Base-by-base conservation (phyloP, 306 rosid genomes). In the Arachis hypogaea region DNA sequence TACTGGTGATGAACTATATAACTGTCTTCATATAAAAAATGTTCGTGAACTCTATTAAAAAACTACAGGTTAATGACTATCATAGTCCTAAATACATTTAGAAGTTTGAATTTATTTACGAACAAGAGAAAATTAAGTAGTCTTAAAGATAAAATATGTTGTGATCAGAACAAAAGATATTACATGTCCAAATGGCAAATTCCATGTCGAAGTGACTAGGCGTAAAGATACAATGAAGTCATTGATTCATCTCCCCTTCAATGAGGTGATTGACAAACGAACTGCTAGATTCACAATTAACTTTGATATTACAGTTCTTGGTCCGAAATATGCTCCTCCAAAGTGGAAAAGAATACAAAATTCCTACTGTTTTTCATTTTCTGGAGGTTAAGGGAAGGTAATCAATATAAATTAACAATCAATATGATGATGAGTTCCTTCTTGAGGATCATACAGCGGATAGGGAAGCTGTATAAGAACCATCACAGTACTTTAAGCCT, bases 401-500 rank as follows among this genome's bases (percentile, higher is more conserved):
- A 49, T 54, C 56, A 58, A 58, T 56, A 70, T 64, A 78, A 82
- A 65, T 69, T 52, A 60, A 42, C 38, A 47, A 60, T 70, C 78
- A 68, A 14, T 4, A 40, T 4, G 61, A 82, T 44, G 64, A 45
- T 49, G 71, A 74, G 82, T 22, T 63, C 9, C 45, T 63, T 56
- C 59, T 47, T 72, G 43, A 57, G 11, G 46, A 68, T 82, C 62
- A 82, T 63, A 66, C 69, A 60, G 69, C 69, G 36, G 78, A 78
- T 2, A 82, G 58, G 4, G 81, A 78, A 75, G 86, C 81, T 46
- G 71, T 70, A 71, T 78, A 82, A 59, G 81, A 82, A 11, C 69
- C 83, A 75, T 82, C 69, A 38, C 54, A 28, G 68, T 82, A 78
- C 72, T 67, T 78, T 11, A 78, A 38, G 29, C 83, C 74, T 79